Conservation (phyloP, 192 early-diverging fungal genomes). For the Phycomyces blakesleeanus region DNA sequence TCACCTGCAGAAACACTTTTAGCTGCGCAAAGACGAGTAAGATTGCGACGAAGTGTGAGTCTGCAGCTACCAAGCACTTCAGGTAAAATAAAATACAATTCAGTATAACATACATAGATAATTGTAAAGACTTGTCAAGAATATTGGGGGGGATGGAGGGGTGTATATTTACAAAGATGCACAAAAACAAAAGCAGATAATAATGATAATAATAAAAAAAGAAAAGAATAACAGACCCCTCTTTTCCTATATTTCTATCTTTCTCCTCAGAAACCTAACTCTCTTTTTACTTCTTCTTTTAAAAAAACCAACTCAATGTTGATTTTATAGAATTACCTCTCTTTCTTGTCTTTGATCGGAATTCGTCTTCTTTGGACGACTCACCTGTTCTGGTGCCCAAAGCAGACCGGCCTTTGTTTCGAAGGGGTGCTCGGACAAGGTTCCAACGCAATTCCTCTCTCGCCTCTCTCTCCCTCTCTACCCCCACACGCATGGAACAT, state of each 20-base stretch:
- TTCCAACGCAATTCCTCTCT: slow-evolving; percentile 48
- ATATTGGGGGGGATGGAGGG: too few relatives aligned
- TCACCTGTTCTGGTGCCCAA: slow-evolving; percentile 39
- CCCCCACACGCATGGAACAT: not conserved
- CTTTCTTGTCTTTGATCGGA: slow-evolving; percentile 34
- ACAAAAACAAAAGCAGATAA: too few relatives aligned
- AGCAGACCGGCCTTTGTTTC: slow-evolving; percentile 37
- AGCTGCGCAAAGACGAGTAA: slow-evolving; percentile 1
- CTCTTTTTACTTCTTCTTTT: too few relatives aligned
- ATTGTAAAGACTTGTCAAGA: not conserved
- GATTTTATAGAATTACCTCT: slow-evolving; percentile 4
- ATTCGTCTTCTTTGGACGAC: slow-evolving; percentile 39
- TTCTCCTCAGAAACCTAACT: too few relatives aligned
- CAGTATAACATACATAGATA: not conserved
- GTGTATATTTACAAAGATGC: too few relatives aligned
- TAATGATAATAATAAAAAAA: too few relatives aligned
- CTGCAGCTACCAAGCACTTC: slow-evolving; percentile 1
- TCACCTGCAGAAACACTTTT: not conserved
- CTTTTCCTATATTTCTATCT: too few relatives aligned
- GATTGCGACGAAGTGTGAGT: slow-evolving; percentile 14
- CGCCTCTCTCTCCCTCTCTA: slow-evolving; percentile 2
- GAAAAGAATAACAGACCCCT: too few relatives aligned
- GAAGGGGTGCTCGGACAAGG: slow-evolving; percentile 48
- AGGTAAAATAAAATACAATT: slow-evolving; percentile 3
- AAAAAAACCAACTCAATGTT: not conserved